These are phyloP conservation scores for Physaria fendleri DNA, from an alignment of 345 rosid species.

Conservation along the genomic window DNA sequence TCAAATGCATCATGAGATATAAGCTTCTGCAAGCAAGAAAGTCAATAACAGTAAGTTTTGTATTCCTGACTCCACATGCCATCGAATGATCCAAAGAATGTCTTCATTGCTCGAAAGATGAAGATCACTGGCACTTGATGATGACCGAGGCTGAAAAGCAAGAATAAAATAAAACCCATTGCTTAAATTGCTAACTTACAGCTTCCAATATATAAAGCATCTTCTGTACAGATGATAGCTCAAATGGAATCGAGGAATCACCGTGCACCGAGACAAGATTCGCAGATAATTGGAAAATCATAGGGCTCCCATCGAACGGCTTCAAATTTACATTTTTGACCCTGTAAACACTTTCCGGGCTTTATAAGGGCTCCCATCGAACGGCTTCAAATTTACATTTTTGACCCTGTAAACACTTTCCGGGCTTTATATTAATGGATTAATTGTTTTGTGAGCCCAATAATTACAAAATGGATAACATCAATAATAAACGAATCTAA, in stretches of 20 bases:
- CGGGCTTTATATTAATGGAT: too few relatives aligned
- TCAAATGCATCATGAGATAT: constrained; percentile 93
- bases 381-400: too few relatives aligned
- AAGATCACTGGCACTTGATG: constrained; percentile 82
- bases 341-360: too few relatives aligned
- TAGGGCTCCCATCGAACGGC: constrained; percentile 94
- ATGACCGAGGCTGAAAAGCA: constrained; percentile 62
- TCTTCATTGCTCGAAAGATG: constrained; percentile 79
- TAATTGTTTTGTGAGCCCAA: too few relatives aligned
- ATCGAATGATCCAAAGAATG: constrained; percentile 70
- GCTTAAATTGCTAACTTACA: constrained; percentile 69
- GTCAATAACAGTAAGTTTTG: constrained; percentile 86
- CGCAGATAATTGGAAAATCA: constrained; percentile 89
- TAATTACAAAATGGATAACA: too few relatives aligned
- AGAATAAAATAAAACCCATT: not conserved
- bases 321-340: too few relatives aligned
- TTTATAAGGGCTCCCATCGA: constrained; percentile 92
- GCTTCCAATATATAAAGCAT: constrained; percentile 75
- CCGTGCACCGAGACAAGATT: constrained; percentile 98
- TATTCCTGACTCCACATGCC: constrained; percentile 88
- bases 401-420: too few relatives aligned
- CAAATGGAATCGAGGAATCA: constrained; percentile 22
- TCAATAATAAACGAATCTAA: too few relatives aligned
- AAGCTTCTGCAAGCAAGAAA: constrained; percentile 91
- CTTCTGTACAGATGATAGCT: constrained; percentile 71